Evolutionary conservation across 78 protist species (phyloP).

Genomic region (slime mould (Dictyostelium discoideum)): DNA sequence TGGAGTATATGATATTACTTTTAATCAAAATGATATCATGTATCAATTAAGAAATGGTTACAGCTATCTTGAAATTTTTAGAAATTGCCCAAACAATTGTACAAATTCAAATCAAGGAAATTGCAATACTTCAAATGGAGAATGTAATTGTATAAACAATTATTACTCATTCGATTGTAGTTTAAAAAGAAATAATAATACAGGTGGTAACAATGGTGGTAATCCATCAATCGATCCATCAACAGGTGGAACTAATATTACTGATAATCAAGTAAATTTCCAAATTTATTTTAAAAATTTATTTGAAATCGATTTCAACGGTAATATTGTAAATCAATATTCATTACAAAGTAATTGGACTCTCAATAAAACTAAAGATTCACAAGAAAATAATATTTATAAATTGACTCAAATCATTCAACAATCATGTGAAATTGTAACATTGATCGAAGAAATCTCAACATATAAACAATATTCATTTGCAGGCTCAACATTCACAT

Average conservation of each 20-base stretch:
- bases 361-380: neutral
- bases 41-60: neutral
- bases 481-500: neutral
- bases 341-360: neutral
- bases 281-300: neutral
- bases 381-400: neutral
- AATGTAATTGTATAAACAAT: neutral
- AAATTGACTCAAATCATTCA: neutral
- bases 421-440: neutral
- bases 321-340: neutral
- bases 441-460: neutral
- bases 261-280: neutral
- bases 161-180: neutral
- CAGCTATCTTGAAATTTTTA: neutral
- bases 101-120: neutral
- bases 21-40: neutral
- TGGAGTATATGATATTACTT: neutral
- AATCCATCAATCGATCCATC: neutral
- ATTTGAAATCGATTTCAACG: neutral
- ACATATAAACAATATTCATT: neutral
- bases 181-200: neutral
- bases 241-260: neutral
- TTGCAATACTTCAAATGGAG: neutral
- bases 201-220: neutral
- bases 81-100: neutral